Evolutionary conservation across 2,329 filamentous ascomycete species (phyloP), one percentile per base, ranked within the genome.

Genomic region (Sarocladium strictum): DNA sequence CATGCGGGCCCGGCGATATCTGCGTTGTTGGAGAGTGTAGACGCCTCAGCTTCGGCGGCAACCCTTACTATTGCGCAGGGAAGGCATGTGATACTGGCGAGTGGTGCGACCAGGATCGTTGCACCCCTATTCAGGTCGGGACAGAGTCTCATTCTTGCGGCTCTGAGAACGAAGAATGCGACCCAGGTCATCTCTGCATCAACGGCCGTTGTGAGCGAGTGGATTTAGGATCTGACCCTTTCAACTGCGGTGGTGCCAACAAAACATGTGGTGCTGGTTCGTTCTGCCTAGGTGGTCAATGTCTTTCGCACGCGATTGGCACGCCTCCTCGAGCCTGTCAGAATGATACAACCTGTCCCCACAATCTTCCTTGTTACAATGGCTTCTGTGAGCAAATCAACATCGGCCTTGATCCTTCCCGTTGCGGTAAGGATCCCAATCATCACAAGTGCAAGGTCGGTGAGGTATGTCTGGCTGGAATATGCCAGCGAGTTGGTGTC

Each of bases 311-410:
- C 50, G 35, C 21, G 19, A 53, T 53, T 19, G 50, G 50, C 17
- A 53, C 50, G 15, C 9, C 19, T 9, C 50, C 50, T 24, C 32
- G 35, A 15, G 35, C 50, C 4, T 53, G 50, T 17, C 12, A 53
- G 15, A 17, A 27, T 19, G 35, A 53, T 27, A n/a, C 11, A 9
- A 11, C 32, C 14, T 53, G 50, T 29, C 50, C 50, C 3, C 35
- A 53, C 33, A 19, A 23, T 26, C 33, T 53, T 15, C 19, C 19
- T 3, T 53, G 50, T 27, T 40, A 33, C 35, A 35, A 35, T 3
- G 50, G 50, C n/a, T 27, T 38, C 17, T 53, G 50, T 24, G 50
- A 53, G 33, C 50, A 53, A 23, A 53, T 53, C 33, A 40, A 53
- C 23, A 53, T 53, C 29, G 50, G 50, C 23, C 50, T 53, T 27